These are phyloP conservation scores for Epithele typhae DNA, from an alignment of 768 basidiomycete species.

Conservation along the genomic window DNA sequence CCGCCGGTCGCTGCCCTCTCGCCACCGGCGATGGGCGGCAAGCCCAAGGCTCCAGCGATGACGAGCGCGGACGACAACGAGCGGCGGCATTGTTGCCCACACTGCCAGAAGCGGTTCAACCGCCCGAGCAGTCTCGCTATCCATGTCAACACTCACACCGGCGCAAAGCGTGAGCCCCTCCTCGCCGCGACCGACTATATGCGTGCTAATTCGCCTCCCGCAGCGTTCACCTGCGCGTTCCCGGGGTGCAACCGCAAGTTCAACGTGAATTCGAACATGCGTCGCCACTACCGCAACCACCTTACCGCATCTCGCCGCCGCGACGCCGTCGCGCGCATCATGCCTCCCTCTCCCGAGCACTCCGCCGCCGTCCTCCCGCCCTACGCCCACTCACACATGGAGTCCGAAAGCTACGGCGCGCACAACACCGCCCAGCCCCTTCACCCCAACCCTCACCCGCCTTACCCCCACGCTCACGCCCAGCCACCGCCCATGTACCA, in stretches of 20 bases:
- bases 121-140: slow-evolving; percentile 64
- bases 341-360: slow-evolving; percentile 1
- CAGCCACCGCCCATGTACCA: neutral
- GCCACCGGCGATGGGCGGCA: neutral
- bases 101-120: slow-evolving; percentile 63
- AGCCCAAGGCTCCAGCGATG: no score
- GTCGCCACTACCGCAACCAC: slow-evolving; percentile 74
- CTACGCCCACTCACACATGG: neutral
- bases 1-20: neutral
- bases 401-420: neutral
- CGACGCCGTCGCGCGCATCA: slow-evolving; percentile 9
- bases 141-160: slow-evolving; percentile 66
- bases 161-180: slow-evolving; percentile 56
- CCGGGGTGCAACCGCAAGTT: slow-evolving; percentile 73
- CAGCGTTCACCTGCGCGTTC: slow-evolving; percentile 73
- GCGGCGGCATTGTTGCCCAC: slow-evolving; percentile 32
- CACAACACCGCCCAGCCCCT: neutral
- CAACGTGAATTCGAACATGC: slow-evolving; percentile 85
- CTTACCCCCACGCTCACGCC: neutral
- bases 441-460: neutral
- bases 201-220: slow-evolving; percentile 6
- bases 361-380: neutral
- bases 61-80: neutral
- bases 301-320: slow-evolving; percentile 13
- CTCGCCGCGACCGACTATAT: no score